Base-by-base conservation (phyloP, 2,329 filamentous ascomycete genomes). In the Clarireedia hainanense region DNA sequence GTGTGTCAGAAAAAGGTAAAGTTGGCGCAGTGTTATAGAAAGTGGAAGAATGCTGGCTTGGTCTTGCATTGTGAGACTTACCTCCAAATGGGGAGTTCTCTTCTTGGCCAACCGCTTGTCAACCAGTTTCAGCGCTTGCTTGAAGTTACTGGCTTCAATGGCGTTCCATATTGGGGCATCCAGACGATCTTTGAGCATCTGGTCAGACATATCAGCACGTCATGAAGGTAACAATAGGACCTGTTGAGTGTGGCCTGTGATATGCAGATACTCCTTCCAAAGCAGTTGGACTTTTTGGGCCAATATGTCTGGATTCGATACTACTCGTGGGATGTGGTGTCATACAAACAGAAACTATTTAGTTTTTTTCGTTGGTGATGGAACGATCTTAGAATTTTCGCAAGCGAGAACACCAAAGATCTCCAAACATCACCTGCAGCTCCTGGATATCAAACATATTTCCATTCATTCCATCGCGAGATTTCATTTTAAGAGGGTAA, bases 81-180 rank as follows among this genome's bases (percentile, higher is more conserved):
- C 68, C 61, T 69, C 61, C 23, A 67, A 58, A 55, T 70, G 69
- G 24, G 66, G 63, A 5, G 62, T 62, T 12, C 50, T 58, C 26
- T 65, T 67, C 58, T 70, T 70, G 24, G 63, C 57, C 30, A 70
- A 50, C 46, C 64, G 64, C 58, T 70, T 70, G 9, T 70, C 67
- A 4, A 70, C 65, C 4, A 68, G 58, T 57, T 69, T 70, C 42
- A 69, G 57, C 10, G 68, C 68, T 56, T 68, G 66, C 59, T 69
- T 70, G 52, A 62, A 67, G 58, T 68, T 68, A 34, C 61, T 63
- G n/a, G 61, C 62, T 42, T 69, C 67, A 45, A 70, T 66, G 14
- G 68, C 66, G 47, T 65, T 67, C 64, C 65, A 68, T 40, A 70
- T 70, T 7, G 64, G 63, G 20, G 57, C 60, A 58, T 70, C 66